These are phyloP conservation scores for Psidium guajava DNA, from an alignment of 345 rosid genomes.

Conservation along the genomic window DNA sequence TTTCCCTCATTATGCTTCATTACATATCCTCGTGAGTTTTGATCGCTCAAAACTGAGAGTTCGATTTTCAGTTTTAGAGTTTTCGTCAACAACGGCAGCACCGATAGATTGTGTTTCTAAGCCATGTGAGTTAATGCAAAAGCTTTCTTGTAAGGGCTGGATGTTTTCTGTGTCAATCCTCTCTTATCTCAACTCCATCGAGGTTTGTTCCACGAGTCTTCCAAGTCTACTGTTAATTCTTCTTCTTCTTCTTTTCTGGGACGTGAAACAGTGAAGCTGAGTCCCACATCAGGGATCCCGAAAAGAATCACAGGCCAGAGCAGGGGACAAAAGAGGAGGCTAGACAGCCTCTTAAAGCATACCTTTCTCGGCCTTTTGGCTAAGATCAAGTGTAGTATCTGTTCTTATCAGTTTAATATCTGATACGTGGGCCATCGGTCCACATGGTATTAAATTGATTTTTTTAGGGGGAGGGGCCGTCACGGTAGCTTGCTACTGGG, in stretches of 20 bases:
- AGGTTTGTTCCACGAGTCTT: background rate
- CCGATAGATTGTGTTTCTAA: background rate
- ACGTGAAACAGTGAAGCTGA: background rate
- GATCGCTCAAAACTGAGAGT: no score
- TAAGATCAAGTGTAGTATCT: conserved; percentile 54
- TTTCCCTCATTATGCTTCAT: no score
- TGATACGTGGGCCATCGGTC: conserved; percentile 6
- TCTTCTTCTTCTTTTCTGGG: background rate
- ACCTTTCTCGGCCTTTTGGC: conserved; percentile 52
- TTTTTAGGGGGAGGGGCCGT: no score
- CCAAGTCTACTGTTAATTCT: background rate
- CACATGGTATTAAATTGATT: no score
- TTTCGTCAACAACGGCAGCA: background rate
- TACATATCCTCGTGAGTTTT: no score
- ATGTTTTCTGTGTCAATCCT: background rate
- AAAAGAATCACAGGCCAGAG: no score
- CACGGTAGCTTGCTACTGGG: no score
- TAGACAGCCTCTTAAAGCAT: background rate
- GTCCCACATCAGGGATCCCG: no score
- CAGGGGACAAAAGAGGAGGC: no score
- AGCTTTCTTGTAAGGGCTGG: background rate
- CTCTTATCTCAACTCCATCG: background rate
- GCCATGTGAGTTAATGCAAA: background rate
- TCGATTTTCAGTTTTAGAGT: background rate
- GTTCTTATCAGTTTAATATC: conserved; percentile 53